These are phyloP conservation scores for Crotalaria pallida DNA, from an alignment of 306 rosid genomes.

Conservation along the genomic window DNA sequence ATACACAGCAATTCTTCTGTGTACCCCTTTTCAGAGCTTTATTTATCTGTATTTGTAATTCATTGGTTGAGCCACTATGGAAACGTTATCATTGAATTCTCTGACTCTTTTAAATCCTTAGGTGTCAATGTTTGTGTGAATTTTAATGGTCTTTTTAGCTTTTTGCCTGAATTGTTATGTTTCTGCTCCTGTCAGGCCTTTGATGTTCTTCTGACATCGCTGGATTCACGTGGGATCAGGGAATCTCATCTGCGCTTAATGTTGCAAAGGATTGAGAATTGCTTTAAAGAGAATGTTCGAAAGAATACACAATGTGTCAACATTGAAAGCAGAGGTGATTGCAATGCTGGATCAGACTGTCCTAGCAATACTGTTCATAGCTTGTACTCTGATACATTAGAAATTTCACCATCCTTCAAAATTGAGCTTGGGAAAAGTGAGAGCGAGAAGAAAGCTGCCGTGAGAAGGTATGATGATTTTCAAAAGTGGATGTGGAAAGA, in stretches of 20 bases:
- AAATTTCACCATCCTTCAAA: conserved; percentile 69
- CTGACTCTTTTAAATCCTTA: neutral
- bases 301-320: conserved; percentile 36
- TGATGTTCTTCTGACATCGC: conserved; percentile 65
- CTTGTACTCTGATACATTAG: conserved; percentile 47
- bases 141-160: neutral
- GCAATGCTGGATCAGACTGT: conserved; percentile 51
- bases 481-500: conserved; percentile 93
- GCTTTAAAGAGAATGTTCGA: conserved; percentile 69
- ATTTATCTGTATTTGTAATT: neutral
- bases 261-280: conserved; percentile 80
- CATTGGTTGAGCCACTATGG: neutral
- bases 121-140: neutral
- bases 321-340: conserved; percentile 28
- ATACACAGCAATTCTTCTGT: neutral
- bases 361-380: conserved; percentile 64
- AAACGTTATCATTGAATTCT: neutral
- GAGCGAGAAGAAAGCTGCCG: conserved; percentile 65
- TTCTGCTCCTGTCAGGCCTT: conserved; percentile 56
- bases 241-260: conserved; percentile 91
- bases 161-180: neutral
- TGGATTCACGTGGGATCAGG: conserved; percentile 89
- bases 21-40: neutral
- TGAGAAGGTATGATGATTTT: conserved; percentile 79
- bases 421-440: conserved; percentile 79